Percentiles rank a stretch among this genome's conserved stretches.
Conservation (phyloP, 2,329 filamentous ascomycete genomes). For the Hyphodiscus sp. region DNA sequence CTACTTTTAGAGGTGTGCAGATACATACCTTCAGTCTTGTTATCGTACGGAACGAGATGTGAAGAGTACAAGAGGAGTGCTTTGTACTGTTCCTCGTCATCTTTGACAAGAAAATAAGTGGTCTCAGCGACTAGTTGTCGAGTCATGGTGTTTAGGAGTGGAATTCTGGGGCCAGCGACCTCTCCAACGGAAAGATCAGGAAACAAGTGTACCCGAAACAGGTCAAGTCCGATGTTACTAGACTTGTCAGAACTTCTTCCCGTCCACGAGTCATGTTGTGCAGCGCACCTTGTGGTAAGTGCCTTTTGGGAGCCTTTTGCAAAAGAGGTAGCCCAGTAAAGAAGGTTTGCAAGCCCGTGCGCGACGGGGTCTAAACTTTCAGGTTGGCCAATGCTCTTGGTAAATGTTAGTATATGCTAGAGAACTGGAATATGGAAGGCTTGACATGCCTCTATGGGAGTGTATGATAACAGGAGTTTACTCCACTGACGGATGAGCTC, state of each 20-base stretch:
- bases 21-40: constrained; percentile 32
- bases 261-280: not conserved
- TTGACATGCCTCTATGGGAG: constrained; percentile 34
- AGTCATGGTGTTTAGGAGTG: constrained; percentile 47
- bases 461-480: constrained; percentile 33
- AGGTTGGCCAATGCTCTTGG: constrained; percentile 25
- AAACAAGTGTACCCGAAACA: constrained; percentile 63
- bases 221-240: constrained; percentile 38
- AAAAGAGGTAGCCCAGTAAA: constrained; percentile 28
- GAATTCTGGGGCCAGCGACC: constrained; percentile 33
- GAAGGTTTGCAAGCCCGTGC: constrained; percentile 32
- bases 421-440: constrained; percentile 5
- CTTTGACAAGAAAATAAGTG: constrained; percentile 49
- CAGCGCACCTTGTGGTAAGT: constrained; percentile 20
- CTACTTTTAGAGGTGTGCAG: not conserved
- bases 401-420: constrained; percentile 2
- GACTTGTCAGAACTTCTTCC: constrained; percentile 8
- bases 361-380: constrained; percentile 30
- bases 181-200: constrained; percentile 40
- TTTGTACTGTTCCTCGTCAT: constrained; percentile 41
- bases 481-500: constrained; percentile 27
- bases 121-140: constrained; percentile 55
- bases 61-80: constrained; percentile 46
- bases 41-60: constrained; percentile 44
- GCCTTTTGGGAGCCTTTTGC: constrained; percentile 22